Percentiles rank a stretch among this genome's conserved stretches.
Conservation (phyloP, 2,329 filamentous ascomycete species). For the Trichoderma harzianum region DNA sequence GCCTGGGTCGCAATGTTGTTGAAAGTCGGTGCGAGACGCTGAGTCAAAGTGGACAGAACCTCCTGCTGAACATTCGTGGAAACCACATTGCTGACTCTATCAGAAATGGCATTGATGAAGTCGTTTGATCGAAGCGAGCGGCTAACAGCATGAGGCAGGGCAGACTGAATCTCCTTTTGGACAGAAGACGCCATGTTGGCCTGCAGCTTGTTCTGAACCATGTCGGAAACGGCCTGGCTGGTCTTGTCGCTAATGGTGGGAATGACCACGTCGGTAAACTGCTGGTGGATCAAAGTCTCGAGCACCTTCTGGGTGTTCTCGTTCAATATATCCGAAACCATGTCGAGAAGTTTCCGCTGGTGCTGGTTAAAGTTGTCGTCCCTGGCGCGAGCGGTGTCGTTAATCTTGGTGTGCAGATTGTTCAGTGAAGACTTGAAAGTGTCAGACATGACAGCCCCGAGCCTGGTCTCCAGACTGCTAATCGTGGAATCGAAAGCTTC, state of each 20-base stretch:
- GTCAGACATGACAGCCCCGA: constrained; percentile 48
- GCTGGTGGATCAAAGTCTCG: constrained; percentile 69
- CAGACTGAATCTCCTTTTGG: constrained; percentile 68
- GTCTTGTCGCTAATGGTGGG: constrained; percentile 69
- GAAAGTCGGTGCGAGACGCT: constrained; percentile 64
- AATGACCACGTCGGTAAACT: constrained; percentile 72
- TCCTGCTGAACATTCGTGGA: constrained; percentile 66
- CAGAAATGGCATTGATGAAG: constrained; percentile 64
- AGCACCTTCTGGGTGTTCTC: constrained; percentile 69
- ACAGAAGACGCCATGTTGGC: constrained; percentile 63
- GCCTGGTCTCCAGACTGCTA: constrained; percentile 49
- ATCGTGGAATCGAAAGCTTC: constrained; percentile 55
- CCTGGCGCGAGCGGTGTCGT: constrained; percentile 59
- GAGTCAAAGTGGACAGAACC: constrained; percentile 58
- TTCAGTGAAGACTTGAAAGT: constrained; percentile 55
- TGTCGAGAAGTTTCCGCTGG: constrained; percentile 53
- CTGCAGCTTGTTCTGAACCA: constrained; percentile 66
- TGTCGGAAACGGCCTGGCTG: constrained; percentile 65
- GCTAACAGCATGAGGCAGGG: constrained; percentile 61
- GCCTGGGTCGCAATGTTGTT: constrained; percentile 62
- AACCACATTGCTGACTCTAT: constrained; percentile 67
- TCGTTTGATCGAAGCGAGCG: constrained; percentile 65
- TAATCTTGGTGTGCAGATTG: constrained; percentile 60
- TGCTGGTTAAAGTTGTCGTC: constrained; percentile 52
- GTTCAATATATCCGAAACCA: constrained; percentile 59